Evolutionary conservation across 495 filamentous ascomycete species (phyloP).

Genomic region (Tuber indicum): DNA sequence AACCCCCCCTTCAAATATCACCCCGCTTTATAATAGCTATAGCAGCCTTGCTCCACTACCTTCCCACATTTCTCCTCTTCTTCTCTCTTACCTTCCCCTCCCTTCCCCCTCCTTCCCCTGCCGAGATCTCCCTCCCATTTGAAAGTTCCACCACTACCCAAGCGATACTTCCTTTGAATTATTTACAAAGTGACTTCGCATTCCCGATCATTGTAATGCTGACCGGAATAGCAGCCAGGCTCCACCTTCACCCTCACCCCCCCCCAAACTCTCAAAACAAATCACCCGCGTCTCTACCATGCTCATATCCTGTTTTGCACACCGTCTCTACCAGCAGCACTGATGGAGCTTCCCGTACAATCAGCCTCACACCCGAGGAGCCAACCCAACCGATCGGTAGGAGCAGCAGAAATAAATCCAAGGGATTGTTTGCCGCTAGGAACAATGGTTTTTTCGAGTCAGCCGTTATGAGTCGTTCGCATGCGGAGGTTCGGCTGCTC

Average conservation of each 20-base stretch:
- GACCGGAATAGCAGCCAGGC: constrained; percentile 31
- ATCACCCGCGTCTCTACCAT: constrained; percentile 28
- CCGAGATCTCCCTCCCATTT: not conserved
- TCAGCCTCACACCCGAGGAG: constrained; percentile 34
- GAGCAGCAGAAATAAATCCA: constrained; percentile 39
- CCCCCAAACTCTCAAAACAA: constrained; percentile 32
- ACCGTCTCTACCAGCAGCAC: constrained; percentile 25
- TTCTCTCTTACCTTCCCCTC: not conserved
- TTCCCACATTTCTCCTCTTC: not conserved
- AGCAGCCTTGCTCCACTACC: not conserved
- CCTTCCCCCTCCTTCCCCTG: not conserved
- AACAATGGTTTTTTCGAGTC: constrained; percentile 43
- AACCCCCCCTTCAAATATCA: not conserved
- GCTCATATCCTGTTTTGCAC: constrained; percentile 33
- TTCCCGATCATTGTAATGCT: constrained; percentile 16
- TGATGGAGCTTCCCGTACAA: constrained; percentile 35
- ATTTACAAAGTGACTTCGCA: not conserved
- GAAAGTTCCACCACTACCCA: not conserved
- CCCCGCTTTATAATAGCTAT: constrained; percentile 3
- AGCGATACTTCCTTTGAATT: not conserved
- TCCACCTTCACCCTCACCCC: constrained; percentile 35
- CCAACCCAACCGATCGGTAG: constrained; percentile 37
- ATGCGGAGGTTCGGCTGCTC: constrained; percentile 38
- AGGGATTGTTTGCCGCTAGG: constrained; percentile 36
- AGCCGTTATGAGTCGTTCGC: constrained; percentile 40